A percentile compares a stretch with the other conserved stretches of the same genome.
phyloP scores from a whole-genome alignment of 2,329 filamentous ascomycete genomes.

The Paraconiothyrium sp. region DNA sequence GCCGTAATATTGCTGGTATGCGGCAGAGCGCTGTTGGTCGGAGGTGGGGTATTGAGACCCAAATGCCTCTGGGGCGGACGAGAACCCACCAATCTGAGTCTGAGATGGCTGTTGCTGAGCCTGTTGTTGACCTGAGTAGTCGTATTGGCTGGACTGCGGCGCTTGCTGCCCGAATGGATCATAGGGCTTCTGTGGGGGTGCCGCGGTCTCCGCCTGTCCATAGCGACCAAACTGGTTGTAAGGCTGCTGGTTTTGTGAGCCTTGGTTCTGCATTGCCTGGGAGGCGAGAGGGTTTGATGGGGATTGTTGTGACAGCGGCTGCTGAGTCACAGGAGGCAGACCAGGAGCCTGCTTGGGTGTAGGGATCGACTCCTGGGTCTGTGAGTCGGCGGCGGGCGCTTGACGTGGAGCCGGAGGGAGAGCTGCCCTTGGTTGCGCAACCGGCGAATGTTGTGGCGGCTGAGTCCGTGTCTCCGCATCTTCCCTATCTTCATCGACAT shows the following conservation, averaged over 20 bases:
- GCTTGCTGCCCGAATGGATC: constrained; percentile 86
- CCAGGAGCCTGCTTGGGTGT: constrained; percentile 70
- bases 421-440: constrained; percentile 83
- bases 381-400: constrained; percentile 51
- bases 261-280: constrained; percentile 64
- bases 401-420: constrained; percentile 75
- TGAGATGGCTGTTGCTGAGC: constrained; percentile 63
- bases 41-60: constrained; percentile 82
- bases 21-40: constrained; percentile 73
- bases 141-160: constrained; percentile 58
- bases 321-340: constrained; percentile 67
- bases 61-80: constrained; percentile 80
- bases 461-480: constrained; percentile 94
- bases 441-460: constrained; percentile 90
- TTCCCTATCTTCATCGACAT: constrained; percentile 93
- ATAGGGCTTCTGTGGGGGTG: constrained; percentile 79
- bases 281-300: constrained; percentile 59
- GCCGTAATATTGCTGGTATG: constrained; percentile 75
- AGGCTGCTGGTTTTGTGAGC: constrained; percentile 53
- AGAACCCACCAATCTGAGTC: constrained; percentile 70
- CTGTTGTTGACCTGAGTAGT: constrained; percentile 61
- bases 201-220: constrained; percentile 70
- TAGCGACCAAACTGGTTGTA: constrained; percentile 77
- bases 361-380: constrained; percentile 52
- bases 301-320: constrained; percentile 54